Base-by-base conservation (phyloP, 345 rosid genomes). In the Cardamine occulta region DNA sequence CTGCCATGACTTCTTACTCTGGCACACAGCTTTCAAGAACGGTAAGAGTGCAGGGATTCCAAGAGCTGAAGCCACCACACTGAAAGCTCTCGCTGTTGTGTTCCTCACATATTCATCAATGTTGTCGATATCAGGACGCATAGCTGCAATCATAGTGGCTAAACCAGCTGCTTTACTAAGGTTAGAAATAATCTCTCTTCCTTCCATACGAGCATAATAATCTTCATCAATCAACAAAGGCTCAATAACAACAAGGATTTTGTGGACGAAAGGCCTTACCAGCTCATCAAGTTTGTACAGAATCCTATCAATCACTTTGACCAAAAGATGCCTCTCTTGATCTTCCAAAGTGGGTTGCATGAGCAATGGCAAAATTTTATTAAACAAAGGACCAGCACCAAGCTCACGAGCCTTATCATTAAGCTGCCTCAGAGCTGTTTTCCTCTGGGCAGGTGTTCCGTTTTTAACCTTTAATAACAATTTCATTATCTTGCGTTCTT, bases 121-220 rank as follows among this genome's bases (percentile, higher is more conserved):
- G 73, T 95, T 90, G 70, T 95, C 99, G 76, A 95, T 95, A 83
- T 95, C 99, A 2, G 99, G 99, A 77, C 98, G 97, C 99, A 93
- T 95, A 44, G 98, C 99, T 79, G 99, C 99, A 82, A 95, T 93
- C 99, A 95, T 95, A 52, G 99, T 93, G 23, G 99, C 98, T 86
- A 95, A 85, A 68, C 98, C 99, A 54, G 98, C 99, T 32, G 99
- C 98, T 83, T 93, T 95, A 75, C 98, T 93, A 75, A 95, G 83
- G 84, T 95, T 95, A 60, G 99, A 95, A 76, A 95, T 95, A 63
- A 95, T 93, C 79, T 95, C 98, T 83, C 99, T 90, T 45, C 99
- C 99, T 81, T 95, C 99, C 15, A 93, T 97, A 70, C 98, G 99
- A 11, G 99, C 99, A 91, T 95, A 95, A 77, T 95, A 95, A 71